These are phyloP conservation scores for Clonostachys rhizophaga DNA, from an alignment of 2,329 filamentous ascomycete species.

Conservation along the genomic window DNA sequence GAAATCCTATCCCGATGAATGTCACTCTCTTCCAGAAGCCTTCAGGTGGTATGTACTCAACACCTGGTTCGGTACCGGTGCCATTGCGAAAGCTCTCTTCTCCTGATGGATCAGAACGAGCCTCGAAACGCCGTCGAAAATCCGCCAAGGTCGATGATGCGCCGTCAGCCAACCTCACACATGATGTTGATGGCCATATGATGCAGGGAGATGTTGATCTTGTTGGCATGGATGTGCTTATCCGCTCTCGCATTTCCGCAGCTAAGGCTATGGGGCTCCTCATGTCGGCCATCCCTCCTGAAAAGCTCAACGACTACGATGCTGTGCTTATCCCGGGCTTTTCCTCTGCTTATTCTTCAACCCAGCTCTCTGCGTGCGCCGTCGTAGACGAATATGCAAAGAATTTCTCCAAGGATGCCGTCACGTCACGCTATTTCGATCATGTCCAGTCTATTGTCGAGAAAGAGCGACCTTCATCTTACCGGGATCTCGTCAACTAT, in stretches of 20 bases:
- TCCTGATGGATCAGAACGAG: conserved; percentile 53
- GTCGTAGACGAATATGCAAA: conserved; percentile 86
- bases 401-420: conserved; percentile 38
- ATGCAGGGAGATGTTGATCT: conserved; percentile 95
- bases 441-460: conserved; percentile 75
- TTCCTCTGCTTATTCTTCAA: conserved; percentile 72
- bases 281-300: conserved; percentile 70
- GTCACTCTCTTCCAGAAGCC: conserved; percentile 85
- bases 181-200: conserved; percentile 98
- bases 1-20: conserved; percentile 91
- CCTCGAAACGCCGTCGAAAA: conserved; percentile 74
- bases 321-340: conserved; percentile 62
- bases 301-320: conserved; percentile 59
- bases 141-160: conserved; percentile 76
- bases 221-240: conserved; percentile 82
- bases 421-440: conserved; percentile 47
- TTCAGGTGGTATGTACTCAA: conserved; percentile 77
- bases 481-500: conserved; percentile 86
- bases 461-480: conserved; percentile 73
- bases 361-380: conserved; percentile 78
- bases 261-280: conserved; percentile 82
- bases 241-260: conserved; percentile 84
- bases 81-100: conserved; percentile 34
- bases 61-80: conserved; percentile 33
- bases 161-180: conserved; percentile 59